Evolutionary conservation across 2,329 filamentous ascomycete species (phyloP).

Genomic region (Didymella pinodella): DNA sequence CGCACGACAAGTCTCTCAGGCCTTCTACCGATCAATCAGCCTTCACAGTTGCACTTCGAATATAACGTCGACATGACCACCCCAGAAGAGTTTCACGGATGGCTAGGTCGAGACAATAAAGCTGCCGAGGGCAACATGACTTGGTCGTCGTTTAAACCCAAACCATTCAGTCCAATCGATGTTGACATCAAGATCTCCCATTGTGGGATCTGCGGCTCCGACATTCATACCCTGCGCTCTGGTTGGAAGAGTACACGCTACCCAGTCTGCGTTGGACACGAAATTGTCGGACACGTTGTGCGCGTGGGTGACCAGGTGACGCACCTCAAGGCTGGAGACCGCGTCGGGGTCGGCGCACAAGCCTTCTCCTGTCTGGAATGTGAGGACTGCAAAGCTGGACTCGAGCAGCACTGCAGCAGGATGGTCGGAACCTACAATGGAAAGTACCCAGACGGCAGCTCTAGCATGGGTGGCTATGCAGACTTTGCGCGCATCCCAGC

Average conservation of each 20-base stretch:
- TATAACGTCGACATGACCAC: slow-evolving; percentile 32
- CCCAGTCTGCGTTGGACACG: slow-evolving; percentile 54
- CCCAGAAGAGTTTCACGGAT: slow-evolving; percentile 63
- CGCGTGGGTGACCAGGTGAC: slow-evolving; percentile 49
- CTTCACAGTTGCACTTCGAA: not conserved
- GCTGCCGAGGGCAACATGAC: slow-evolving; percentile 63
- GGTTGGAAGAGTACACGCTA: slow-evolving; percentile 58
- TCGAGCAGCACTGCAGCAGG: slow-evolving; percentile 54
- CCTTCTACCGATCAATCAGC: not conserved
- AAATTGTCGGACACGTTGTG: slow-evolving; percentile 52
- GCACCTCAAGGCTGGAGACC: slow-evolving; percentile 66
- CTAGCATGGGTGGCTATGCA: slow-evolving; percentile 71
- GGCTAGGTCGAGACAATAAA: slow-evolving; percentile 61
- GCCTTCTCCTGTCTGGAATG: slow-evolving; percentile 62
- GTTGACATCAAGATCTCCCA: slow-evolving; percentile 48
- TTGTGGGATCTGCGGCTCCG: slow-evolving; percentile 49
- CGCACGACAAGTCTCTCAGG: not conserved
- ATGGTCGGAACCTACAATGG: slow-evolving; percentile 68
- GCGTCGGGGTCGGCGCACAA: slow-evolving; percentile 62
- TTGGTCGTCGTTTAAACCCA: slow-evolving; percentile 60
- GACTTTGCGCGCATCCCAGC: slow-evolving; percentile 62
- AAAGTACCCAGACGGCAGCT: slow-evolving; percentile 64
- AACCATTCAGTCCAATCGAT: slow-evolving; percentile 48
- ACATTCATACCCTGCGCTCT: slow-evolving; percentile 51
- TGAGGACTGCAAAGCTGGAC: slow-evolving; percentile 60